Evolutionary conservation across 1,284 basidiomycete genomes (phyloP).

Genomic region (Heterobasidion occidentale): DNA sequence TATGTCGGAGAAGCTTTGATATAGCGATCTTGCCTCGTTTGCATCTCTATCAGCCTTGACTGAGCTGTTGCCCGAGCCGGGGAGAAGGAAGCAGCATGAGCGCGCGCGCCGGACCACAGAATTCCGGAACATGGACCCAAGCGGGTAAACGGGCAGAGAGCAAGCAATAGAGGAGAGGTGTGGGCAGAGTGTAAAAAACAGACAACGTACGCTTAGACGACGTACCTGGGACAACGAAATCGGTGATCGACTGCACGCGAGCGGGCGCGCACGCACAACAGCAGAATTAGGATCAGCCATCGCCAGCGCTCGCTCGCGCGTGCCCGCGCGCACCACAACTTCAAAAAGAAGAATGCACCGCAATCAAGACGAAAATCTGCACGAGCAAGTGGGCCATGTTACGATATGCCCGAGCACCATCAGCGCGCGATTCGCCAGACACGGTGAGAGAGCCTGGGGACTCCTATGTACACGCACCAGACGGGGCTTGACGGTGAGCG

Average conservation of each 20-base stretch:
- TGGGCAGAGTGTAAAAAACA: background rate
- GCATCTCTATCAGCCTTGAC: no score
- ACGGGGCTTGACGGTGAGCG: slow-evolving; percentile 29
- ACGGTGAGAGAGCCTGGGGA: background rate
- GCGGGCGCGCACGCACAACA: background rate
- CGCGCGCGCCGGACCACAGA: no score
- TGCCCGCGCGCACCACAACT: no score
- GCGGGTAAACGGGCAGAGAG: no score
- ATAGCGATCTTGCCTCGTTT: no score
- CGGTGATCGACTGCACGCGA: slow-evolving; percentile 13
- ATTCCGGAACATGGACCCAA: no score
- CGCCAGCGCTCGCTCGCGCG: background rate
- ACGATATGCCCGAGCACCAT: background rate
- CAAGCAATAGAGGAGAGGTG: background rate
- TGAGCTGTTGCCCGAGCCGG: no score
- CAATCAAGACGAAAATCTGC: slow-evolving; percentile 12
- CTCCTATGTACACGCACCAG: slow-evolving; percentile 29
- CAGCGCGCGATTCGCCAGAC: background rate
- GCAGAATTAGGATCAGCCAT: background rate
- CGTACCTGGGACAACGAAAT: slow-evolving; percentile 8
- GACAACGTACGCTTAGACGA: slow-evolving; percentile 14
- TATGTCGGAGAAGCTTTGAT: no score
- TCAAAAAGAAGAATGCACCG: background rate
- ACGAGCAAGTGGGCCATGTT: background rate
- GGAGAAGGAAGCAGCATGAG: background rate